A percentile compares a stretch with the other conserved stretches of the same genome.
These are phyloP conservation scores for Paulownia fortunei DNA, from an alignment of 257 asterid genomes.

Conservation along the genomic window DNA sequence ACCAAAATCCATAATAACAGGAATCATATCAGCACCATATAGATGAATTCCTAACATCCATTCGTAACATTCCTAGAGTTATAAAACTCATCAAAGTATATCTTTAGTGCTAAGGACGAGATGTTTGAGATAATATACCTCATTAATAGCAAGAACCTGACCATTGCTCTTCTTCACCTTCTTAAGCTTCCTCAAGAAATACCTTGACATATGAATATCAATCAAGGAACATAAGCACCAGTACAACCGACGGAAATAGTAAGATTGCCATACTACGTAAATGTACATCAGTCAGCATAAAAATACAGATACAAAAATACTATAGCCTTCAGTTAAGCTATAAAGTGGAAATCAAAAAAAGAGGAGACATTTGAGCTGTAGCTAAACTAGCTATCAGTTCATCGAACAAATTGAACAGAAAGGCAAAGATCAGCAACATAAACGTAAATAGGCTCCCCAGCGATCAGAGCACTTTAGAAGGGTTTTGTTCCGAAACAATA, in stretches of 20 bases:
- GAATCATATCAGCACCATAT: too few species aligned
- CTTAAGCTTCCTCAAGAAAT: slow-evolving; percentile 57
- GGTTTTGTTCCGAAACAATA: neutral
- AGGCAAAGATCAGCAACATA: neutral
- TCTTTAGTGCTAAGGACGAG: neutral
- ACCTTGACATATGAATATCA: slow-evolving; percentile 24
- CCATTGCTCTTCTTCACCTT: too few species aligned
- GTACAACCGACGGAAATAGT: neutral
- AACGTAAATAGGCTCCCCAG: neutral
- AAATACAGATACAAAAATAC: neutral
- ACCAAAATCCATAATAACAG: neutral
- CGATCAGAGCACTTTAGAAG: neutral
- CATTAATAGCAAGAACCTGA: slow-evolving; percentile 66
- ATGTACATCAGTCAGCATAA: neutral
- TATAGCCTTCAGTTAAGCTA: neutral
- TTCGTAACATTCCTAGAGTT: neutral
- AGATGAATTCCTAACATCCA: neutral
- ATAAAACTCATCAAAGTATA: slow-evolving; percentile 6
- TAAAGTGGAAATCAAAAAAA: neutral
- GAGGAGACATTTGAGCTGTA: neutral
- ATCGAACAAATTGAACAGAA: neutral
- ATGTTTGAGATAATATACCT: slow-evolving; percentile 38
- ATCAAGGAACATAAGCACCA: neutral
- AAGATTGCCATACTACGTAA: neutral
- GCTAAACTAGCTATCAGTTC: neutral